Conservation (phyloP, 371 early-diverging fungal genomes). For the Mucor lusitanicus region DNA sequence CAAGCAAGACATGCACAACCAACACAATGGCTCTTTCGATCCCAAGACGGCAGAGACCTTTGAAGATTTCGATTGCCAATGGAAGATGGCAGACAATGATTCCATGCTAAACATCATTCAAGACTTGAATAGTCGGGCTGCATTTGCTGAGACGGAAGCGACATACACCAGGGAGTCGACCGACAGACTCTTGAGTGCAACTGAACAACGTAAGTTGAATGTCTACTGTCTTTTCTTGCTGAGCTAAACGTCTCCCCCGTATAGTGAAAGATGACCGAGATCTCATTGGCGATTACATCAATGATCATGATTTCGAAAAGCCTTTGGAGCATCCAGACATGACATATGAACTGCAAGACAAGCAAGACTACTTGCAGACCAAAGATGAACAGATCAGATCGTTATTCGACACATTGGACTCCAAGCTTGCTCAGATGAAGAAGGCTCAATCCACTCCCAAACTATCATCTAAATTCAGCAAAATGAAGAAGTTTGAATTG, state of each 20-base stretch:
- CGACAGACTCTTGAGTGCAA: not conserved
- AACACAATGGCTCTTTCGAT: not conserved
- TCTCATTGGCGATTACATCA: not conserved
- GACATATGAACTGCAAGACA: not conserved
- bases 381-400: not conserved
- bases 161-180: not conserved
- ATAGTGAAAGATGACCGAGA: not conserved
- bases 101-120: not conserved
- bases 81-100: constrained; percentile 1
- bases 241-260: not conserved
- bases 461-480: not conserved
- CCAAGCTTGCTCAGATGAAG: not conserved
- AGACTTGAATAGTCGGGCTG: not conserved
- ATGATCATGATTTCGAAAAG: not conserved
- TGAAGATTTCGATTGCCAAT: not conserved
- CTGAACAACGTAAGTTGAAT: not conserved
- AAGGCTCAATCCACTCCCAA: not conserved
- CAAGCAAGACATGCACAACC: not conserved
- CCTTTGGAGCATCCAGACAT: not conserved
- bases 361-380: not conserved
- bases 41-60: not conserved
- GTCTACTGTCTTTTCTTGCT: not conserved
- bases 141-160: not conserved
- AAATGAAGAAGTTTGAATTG: not conserved
- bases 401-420: not conserved